Conservation (phyloP, 768 basidiomycete genomes). For the Naematelia aurantialba region DNA sequence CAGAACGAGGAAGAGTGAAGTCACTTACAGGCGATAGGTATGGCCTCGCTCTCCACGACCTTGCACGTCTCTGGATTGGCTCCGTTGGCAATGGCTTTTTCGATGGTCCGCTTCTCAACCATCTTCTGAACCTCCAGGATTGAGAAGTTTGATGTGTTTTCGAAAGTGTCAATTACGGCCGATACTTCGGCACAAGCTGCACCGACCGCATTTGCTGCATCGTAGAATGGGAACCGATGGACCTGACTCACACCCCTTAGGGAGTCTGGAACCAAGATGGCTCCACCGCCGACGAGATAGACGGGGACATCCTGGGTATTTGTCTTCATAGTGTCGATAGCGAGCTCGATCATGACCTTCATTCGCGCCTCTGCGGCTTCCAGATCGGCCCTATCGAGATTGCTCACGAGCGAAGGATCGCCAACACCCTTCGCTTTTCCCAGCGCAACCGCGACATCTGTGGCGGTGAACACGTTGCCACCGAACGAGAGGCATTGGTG, state of each 20-base stretch:
- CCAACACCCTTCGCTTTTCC: slow-evolving; percentile 40
- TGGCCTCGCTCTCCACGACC: slow-evolving; percentile 59
- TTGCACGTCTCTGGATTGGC: slow-evolving; percentile 54
- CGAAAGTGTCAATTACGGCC: slow-evolving; percentile 56
- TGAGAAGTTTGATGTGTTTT: slow-evolving; percentile 45
- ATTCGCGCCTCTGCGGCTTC: slow-evolving; percentile 53
- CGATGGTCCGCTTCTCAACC: slow-evolving; percentile 53
- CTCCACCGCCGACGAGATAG: slow-evolving; percentile 65
- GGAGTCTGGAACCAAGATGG: slow-evolving; percentile 58
- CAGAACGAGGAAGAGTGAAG: not conserved
- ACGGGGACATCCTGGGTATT: slow-evolving; percentile 59
- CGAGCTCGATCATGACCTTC: slow-evolving; percentile 54
- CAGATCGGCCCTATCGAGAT: slow-evolving; percentile 36
- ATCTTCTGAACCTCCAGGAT: slow-evolving; percentile 48
- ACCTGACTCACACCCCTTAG: slow-evolving; percentile 59
- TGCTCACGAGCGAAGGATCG: slow-evolving; percentile 39
- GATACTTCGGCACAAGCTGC: slow-evolving; percentile 63
- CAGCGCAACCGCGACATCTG: slow-evolving; percentile 59
- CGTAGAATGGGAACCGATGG: slow-evolving; percentile 56
- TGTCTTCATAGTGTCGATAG: slow-evolving; percentile 65
- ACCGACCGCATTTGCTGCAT: slow-evolving; percentile 50
- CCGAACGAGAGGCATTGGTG: slow-evolving; percentile 60
- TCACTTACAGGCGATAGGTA: slow-evolving; percentile 54
- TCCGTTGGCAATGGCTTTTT: slow-evolving; percentile 55
- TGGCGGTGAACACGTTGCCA: slow-evolving; percentile 60